A percentile compares a stretch with the other conserved stretches of the same genome.
Evolutionary conservation across 2,329 filamentous ascomycete genomes (phyloP).

Genomic region (Aureobasidium pullulans): DNA sequence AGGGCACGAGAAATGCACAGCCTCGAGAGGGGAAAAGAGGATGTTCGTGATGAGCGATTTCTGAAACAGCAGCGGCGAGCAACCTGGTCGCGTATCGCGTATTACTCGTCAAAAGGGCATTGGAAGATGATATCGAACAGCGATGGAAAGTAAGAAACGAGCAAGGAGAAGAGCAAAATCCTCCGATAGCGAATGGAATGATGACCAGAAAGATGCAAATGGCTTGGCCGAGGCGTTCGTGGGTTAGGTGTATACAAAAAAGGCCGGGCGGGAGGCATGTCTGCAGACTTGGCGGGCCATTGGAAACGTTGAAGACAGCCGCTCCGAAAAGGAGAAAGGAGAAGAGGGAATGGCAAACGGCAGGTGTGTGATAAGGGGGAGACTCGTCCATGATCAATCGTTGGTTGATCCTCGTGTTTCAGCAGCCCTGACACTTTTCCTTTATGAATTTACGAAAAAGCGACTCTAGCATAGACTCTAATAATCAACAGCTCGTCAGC

Average conservation of each 20-base stretch:
- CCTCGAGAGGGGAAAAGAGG: neutral
- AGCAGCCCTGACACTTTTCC: neutral
- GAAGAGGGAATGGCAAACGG: neutral
- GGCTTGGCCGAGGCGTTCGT: neutral
- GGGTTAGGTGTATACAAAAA: neutral
- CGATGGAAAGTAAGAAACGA: neutral
- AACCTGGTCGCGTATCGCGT: neutral
- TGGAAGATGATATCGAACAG: neutral
- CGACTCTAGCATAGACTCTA: neutral
- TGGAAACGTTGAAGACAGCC: neutral
- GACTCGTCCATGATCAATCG: neutral
- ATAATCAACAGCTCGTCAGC: neutral
- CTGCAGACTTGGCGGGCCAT: neutral
- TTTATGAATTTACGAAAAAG: neutral
- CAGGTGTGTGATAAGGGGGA: neutral
- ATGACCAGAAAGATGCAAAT: neutral
- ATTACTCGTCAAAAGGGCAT: neutral
- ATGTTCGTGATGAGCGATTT: neutral
- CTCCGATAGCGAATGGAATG: neutral
- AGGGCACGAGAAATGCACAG: neutral
- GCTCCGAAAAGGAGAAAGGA: neutral
- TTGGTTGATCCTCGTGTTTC: neutral
- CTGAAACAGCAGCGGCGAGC: slow-evolving; percentile 2
- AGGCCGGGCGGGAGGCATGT: neutral
- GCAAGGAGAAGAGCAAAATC: neutral